phyloP scores from a whole-genome alignment of 1,284 basidiomycete genomes.

The Moesziomyces aphidis region DNA sequence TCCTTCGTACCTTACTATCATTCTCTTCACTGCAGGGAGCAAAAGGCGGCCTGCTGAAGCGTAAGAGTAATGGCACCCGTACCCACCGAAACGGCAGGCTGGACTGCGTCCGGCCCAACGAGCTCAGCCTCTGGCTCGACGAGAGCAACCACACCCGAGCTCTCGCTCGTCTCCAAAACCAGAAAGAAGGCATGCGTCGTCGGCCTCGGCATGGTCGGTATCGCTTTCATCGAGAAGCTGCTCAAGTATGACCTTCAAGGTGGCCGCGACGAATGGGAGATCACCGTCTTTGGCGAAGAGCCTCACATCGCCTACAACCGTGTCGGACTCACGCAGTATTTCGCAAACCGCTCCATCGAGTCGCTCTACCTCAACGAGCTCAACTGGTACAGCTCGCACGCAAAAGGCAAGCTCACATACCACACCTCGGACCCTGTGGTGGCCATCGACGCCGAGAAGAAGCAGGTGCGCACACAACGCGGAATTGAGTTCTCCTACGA shows the following conservation, averaged over 20 bases:
- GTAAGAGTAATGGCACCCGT: constrained; percentile 35
- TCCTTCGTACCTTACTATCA: neutral
- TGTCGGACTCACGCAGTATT: constrained; percentile 76
- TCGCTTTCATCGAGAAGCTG: constrained; percentile 70
- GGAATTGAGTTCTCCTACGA: constrained; percentile 74
- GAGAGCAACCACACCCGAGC: constrained; percentile 35
- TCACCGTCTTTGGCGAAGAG: constrained; percentile 74
- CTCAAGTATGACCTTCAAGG: constrained; percentile 55
- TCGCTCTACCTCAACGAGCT: constrained; percentile 76
- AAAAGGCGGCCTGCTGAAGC: neutral
- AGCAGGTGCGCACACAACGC: constrained; percentile 72
- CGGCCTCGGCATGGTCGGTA: constrained; percentile 79
- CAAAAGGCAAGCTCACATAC: constrained; percentile 61
- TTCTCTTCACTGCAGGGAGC: neutral
- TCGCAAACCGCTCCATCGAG: constrained; percentile 75
- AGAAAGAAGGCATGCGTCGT: constrained; percentile 71
- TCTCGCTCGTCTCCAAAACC: constrained; percentile 23
- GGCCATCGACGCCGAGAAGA: constrained; percentile 71
- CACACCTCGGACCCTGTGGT: constrained; percentile 69
- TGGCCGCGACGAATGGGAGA: constrained; percentile 49
- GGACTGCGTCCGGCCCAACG: constrained; percentile 6
- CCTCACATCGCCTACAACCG: constrained; percentile 74
- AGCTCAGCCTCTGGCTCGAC: constrained; percentile 37
- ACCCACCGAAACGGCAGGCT: constrained; percentile 25
- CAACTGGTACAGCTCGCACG: constrained; percentile 73